phyloP scores from a whole-genome alignment of 441 rosid genomes.

The Hura crepitans region DNA sequence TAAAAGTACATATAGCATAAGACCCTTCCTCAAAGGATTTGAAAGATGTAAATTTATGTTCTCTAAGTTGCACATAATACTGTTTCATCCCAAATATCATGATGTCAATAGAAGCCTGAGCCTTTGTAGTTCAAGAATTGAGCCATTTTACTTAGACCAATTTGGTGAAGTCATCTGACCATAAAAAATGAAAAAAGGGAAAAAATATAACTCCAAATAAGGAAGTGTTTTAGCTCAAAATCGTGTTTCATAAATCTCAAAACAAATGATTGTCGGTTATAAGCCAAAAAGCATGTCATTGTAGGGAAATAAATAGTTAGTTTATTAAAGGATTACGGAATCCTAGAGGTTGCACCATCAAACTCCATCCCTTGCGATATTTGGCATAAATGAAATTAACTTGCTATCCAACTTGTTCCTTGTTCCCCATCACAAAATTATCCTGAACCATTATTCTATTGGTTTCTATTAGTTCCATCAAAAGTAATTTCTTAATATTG shows the following conservation, averaged over 20 bases:
- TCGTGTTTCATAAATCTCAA: not conserved
- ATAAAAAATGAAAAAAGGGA: no score
- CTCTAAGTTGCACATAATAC: not conserved
- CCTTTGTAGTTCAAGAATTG: not conserved
- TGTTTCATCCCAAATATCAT: not conserved
- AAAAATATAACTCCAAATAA: not conserved
- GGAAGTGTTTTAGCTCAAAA: conserved; percentile 5
- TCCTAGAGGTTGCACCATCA: not conserved
- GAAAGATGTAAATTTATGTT: not conserved
- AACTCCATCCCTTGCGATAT: not conserved
- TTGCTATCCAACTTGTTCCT: not conserved
- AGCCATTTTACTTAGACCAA: not conserved
- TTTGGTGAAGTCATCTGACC: no score
- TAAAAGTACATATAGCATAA: conserved; percentile 4
- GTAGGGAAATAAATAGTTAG: not conserved
- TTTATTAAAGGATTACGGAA: not conserved
- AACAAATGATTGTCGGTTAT: not conserved
- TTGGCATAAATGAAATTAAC: not conserved
- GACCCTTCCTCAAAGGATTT: conserved; percentile 1
- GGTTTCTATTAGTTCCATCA: conserved; percentile 4
- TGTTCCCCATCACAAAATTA: not conserved
- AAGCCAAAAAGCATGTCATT: not conserved
- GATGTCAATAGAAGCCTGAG: no score
- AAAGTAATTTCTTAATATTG: no score
- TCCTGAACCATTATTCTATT: not conserved